Conservation (phyloP, 179 eudicot species). For the Drosera spatulata region DNA sequence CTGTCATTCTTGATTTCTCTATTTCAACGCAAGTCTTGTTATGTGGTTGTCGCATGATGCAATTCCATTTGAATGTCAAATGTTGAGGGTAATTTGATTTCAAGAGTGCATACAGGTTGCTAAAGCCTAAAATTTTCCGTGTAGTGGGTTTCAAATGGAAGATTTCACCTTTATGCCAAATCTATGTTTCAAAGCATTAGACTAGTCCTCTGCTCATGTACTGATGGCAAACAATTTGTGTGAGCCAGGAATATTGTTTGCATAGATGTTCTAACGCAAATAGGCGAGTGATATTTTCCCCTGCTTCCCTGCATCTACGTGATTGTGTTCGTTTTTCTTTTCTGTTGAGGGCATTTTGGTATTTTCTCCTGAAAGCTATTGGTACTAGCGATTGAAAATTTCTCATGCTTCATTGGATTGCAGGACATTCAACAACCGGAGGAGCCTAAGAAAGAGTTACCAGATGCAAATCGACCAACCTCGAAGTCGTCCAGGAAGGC, state of each 20-base stretch:
- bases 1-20: background rate
- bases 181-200: too few relatives aligned
- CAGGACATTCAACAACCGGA: conserved; percentile 53
- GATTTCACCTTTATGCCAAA: too few relatives aligned
- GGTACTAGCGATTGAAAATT: background rate
- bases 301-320: background rate
- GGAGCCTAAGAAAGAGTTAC: conserved; percentile 25
- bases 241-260: too few relatives aligned
- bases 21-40: background rate
- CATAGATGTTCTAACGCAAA: too few relatives aligned
- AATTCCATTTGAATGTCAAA: too few relatives aligned
- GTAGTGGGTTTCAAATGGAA: too few relatives aligned
- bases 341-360: background rate
- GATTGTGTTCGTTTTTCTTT: background rate
- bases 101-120: too few relatives aligned
- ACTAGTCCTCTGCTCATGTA: too few relatives aligned
- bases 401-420: background rate
- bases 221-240: too few relatives aligned
- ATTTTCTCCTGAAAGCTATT: background rate
- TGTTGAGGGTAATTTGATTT: too few relatives aligned
- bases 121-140: too few relatives aligned
- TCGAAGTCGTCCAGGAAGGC: conserved; percentile 41
- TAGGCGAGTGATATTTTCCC: background rate
- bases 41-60: too few relatives aligned
- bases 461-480: conserved; percentile 38